phyloP scores from a whole-genome alignment of 139 green algal species.

The Chlamydomonas incerta region DNA sequence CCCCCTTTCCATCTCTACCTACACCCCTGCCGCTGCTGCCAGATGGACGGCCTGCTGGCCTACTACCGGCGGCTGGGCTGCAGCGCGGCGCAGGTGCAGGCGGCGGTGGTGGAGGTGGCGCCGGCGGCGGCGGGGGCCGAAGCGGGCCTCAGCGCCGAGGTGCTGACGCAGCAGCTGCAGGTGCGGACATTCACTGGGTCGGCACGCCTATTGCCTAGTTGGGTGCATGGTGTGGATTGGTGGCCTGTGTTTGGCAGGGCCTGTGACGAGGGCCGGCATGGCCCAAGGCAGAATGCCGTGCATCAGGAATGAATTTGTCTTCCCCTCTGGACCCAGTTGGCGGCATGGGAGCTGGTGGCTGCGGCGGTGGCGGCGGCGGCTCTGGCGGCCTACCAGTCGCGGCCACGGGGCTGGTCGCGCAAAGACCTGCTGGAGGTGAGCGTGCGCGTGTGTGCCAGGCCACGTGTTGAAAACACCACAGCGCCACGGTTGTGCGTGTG shows the following conservation, averaged over 20 bases:
- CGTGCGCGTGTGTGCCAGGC: too few relatives aligned
- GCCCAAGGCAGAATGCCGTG: too few relatives aligned
- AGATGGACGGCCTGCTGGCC: slow-evolving; percentile 32
- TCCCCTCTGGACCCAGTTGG: background rate
- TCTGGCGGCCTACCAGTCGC: background rate
- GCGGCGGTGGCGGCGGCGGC: slow-evolving; percentile 23
- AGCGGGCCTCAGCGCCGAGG: background rate
- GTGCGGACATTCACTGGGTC: too few relatives aligned
- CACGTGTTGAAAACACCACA: too few relatives aligned
- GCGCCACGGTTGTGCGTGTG: too few relatives aligned
- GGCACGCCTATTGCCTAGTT: too few relatives aligned
- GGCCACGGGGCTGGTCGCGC: slow-evolving; percentile 33
- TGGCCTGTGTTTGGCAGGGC: too few relatives aligned
- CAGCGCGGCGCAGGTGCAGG: slow-evolving; percentile 7
- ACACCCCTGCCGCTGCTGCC: too few relatives aligned
- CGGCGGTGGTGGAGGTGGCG: background rate
- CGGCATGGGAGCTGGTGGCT: slow-evolving; percentile 22
- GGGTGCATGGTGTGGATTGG: too few relatives aligned
- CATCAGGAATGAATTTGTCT: too few relatives aligned
- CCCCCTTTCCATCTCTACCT: too few relatives aligned
- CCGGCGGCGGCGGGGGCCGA: background rate
- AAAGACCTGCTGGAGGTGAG: slow-evolving; percentile 51
- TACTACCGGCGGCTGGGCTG: slow-evolving; percentile 41
- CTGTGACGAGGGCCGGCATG: too few relatives aligned
- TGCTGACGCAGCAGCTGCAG: slow-evolving; percentile 22